phyloP scores from a whole-genome alignment of 305 asterid species.

The Fraxinus velutina region DNA sequence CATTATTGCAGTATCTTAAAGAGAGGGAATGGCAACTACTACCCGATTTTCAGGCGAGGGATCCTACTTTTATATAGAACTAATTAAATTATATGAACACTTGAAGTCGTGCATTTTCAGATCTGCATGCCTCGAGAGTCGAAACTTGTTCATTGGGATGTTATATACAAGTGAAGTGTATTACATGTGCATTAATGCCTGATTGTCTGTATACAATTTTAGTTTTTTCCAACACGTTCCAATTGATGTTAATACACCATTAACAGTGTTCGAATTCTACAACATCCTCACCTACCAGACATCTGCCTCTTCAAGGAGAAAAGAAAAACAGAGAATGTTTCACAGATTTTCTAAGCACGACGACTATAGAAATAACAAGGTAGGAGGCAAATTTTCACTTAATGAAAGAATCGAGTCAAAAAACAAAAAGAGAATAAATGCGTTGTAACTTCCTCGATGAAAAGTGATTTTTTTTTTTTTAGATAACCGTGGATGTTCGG shows the following conservation, averaged over 20 bases:
- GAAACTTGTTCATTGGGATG: not conserved
- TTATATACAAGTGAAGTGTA: not conserved
- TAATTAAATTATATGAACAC: conserved; percentile 21
- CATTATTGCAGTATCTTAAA: conserved; percentile 63
- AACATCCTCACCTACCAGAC: not conserved
- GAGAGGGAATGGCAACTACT: conserved; percentile 69
- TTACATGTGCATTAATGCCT: not conserved
- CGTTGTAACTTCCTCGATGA: not conserved
- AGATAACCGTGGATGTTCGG: no score
- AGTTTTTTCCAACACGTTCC: not conserved
- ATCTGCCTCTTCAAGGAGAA: not conserved
- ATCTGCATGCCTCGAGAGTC: not conserved
- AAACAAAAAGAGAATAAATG: not conserved
- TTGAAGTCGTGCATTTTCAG: not conserved
- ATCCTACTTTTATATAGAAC: conserved; percentile 51
- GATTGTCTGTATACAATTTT: not conserved
- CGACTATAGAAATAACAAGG: not conserved
- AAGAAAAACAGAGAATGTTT: not conserved
- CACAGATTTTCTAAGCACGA: not conserved
- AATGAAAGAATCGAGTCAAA: not conserved
- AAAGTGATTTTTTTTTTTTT: not conserved
- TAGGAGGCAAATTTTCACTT: not conserved
- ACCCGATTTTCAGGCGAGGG: conserved; percentile 48
- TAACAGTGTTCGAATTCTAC: not conserved
- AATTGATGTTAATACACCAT: not conserved